Base-by-base conservation (phyloP, 495 filamentous ascomycete genomes). In the Penicillium waksmanii region DNA sequence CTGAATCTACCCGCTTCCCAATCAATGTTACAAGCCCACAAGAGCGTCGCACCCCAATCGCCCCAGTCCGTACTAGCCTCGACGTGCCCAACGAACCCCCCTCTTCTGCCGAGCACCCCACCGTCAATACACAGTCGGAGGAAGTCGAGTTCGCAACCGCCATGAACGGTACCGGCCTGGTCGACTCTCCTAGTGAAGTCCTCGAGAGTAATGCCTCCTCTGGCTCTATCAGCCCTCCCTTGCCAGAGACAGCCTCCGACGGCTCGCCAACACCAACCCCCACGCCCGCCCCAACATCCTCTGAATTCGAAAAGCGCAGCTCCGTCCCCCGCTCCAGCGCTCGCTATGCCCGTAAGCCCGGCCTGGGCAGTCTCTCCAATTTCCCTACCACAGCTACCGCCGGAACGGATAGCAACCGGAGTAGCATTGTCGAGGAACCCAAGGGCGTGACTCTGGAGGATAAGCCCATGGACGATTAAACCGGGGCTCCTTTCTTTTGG, bases 401-500 rank as follows among this genome's bases (percentile, higher is more conserved):
- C 55, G 68, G 76, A 44, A 58, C 77, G 25, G 66, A 74, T 53
- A 74, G 84, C 61, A 79, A 74, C 62, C 76, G 79, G 49, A 81
- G 72, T 62, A 82, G 78, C 57, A 50, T 77, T 19, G 69, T 66
- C 53, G 70, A 79, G 56, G 74, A 82, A 67, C 82, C 73, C 8
- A 74, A 81, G 58, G 90, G 92, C 21, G 90, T 96, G 25, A 89
- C 87, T 55, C 81, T 96, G 73, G 87, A 86, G 57, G 92, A 96
- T 69, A 85, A 83, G 73, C 89, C 92, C 13, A 92, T 94, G 90
- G 89, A 93, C 72, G 89, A 95, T 74, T 93, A 64, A 72, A 44
- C 36, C 25, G 18, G 1, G 18, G 21, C 10, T 21, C 46, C 27
- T 27, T 27, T 27, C 2, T 27, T 5, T 21, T 21, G 1, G 6